Conservation (phyloP, 768 basidiomycete species). For the Piloderma croceum region DNA sequence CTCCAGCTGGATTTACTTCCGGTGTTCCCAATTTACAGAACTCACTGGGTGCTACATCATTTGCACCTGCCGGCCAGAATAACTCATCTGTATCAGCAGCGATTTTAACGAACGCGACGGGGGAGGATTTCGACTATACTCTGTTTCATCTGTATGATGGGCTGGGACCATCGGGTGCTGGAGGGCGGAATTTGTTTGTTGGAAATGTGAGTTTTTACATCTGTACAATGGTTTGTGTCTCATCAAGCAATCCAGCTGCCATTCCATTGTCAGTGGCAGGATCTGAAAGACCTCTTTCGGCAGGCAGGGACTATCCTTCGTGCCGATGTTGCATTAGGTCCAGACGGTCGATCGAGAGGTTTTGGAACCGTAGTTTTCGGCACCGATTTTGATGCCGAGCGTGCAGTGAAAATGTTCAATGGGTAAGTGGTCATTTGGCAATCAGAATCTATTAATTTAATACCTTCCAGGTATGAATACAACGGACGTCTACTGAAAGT, state of each 20-base stretch:
- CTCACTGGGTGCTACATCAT: constrained; percentile 3
- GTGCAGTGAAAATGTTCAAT: constrained; percentile 84
- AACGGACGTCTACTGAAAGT: constrained; percentile 86
- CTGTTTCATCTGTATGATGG: constrained; percentile 8
- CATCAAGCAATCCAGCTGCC: constrained; percentile 52
- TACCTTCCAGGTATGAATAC: constrained; percentile 65
- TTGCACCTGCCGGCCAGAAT: no score
- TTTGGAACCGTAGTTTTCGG: constrained; percentile 91
- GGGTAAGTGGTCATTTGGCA: constrained; percentile 57
- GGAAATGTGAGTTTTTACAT: constrained; percentile 64
- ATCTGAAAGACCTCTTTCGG: constrained; percentile 92
- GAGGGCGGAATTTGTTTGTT: constrained; percentile 65
- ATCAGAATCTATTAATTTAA: constrained; percentile 2
- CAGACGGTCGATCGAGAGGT: constrained; percentile 84
- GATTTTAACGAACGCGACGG: no score
- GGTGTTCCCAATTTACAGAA: background rate
- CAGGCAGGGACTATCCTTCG: constrained; percentile 85
- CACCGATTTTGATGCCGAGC: constrained; percentile 75
- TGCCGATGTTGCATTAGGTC: constrained; percentile 85
- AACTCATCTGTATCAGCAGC: no score
- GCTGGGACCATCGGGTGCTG: constrained; percentile 8
- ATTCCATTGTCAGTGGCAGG: constrained; percentile 96
- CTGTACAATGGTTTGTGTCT: constrained; percentile 12
- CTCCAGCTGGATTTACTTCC: constrained; percentile 10
- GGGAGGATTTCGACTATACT: constrained; percentile 21